Evolutionary conservation across 495 filamentous ascomycete species (phyloP), one percentile per base, ranked within the genome.

Genomic region (Aspergillus campestris): DNA sequence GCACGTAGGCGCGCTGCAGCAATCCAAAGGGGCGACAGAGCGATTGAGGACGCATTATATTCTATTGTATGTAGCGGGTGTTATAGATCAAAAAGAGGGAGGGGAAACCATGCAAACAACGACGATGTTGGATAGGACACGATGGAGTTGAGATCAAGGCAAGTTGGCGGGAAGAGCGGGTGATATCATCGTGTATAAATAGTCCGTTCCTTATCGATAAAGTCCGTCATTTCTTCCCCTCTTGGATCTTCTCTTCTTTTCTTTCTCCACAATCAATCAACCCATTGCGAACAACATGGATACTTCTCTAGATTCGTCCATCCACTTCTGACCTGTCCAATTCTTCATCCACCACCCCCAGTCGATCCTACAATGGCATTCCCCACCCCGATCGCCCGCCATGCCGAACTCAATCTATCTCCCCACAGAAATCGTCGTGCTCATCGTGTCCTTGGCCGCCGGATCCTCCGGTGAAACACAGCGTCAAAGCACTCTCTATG

Each of bases 201-300:
- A 24, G 18, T 24, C 18, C 18, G 18, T 24, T 24, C 18, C 18
- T 24, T 24, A 24, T 24, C 18, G 18, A 24, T 24, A 24, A 24
- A 24, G 18, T 24, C 18, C 18, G 18, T 24, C 18, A 24, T 24
- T 24, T 24, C 18, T 24, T 24, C 18, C 18, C 18, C 18, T 24
- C 18, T 24, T 24, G 18, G 2, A 4, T 24, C 18, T 24, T 24
- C 18, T 24, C 4, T 24, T 24, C 18, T 24, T 24, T 24, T 24
- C 18, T 24, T 1, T 24, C 18, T 24, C 18, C 18, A 24, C 18
- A 24, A 24, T 76, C 8, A 90, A 70, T 84, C 85, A 92, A 5
- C n/a, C n/a, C n/a, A n/a, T n/a, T n/a, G n/a, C 87, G 87, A 47
- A 92, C 88, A 7, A 86, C 18, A 24, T 24, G 18, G 18, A 24